These are phyloP conservation scores for Trichaptum fuscoviolaceum DNA, from an alignment of 768 basidiomycete species.

Conservation along the genomic window DNA sequence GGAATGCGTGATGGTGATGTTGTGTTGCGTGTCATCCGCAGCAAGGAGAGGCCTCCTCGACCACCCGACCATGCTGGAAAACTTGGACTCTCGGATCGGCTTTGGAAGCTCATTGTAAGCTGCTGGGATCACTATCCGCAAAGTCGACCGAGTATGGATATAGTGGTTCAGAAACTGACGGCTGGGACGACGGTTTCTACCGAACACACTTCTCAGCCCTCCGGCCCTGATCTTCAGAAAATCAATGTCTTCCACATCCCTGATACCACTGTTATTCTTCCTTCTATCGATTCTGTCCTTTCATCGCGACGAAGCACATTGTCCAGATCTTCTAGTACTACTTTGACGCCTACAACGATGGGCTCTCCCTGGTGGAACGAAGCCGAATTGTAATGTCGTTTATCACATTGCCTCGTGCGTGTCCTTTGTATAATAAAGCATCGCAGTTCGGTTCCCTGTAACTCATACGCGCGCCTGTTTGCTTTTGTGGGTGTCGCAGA, in stretches of 20 bases:
- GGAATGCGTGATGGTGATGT: background rate
- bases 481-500: background rate
- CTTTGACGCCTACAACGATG: background rate
- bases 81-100: background rate
- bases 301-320: background rate
- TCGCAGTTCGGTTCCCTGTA: background rate
- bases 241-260: background rate
- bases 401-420: background rate
- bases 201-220: background rate
- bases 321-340: background rate
- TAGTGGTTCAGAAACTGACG: background rate
- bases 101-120: slow-evolving; percentile 1
- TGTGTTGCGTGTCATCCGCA: background rate
- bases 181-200: background rate
- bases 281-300: background rate
- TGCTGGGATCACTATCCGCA: slow-evolving; percentile 1
- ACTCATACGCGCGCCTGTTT: background rate
- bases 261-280: background rate
- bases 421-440: background rate
- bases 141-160: background rate
- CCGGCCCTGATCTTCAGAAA: background rate
- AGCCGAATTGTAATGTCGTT: background rate
- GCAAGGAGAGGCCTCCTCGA: background rate
- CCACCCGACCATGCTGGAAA: background rate
- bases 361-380: background rate